Evolutionary conservation across 2,329 filamentous ascomycete species (phyloP), one percentile per base, ranked within the genome.

Genomic region (Cladophialophora immunda): DNA sequence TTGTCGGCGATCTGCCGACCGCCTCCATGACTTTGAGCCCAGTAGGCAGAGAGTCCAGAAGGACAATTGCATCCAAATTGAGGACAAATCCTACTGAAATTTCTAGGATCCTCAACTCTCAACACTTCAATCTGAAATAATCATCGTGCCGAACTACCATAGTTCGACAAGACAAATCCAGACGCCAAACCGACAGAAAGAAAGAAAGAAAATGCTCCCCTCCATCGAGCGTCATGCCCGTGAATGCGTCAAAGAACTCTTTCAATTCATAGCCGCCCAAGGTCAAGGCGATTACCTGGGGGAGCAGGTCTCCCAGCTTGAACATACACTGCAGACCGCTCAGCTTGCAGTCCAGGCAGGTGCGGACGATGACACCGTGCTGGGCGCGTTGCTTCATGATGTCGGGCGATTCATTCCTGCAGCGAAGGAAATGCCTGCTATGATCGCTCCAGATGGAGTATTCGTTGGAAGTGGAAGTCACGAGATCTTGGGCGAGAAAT

Each of bases 251-350:
- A 60, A 65, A 15, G 69, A 69, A 45, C 69, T 76, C 11, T 75
- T 76, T 57, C 56, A 58, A 8, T 73, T 75, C 59, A 68, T 76
- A 55, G 41, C 70, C 34, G 70, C 69, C n/a, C 75, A 76, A 69
- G 76, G 76, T 15, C 72, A 77, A 58, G 73, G 72, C 1, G 76
- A 78, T 53, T 78, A 77, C 64, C 75, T 78, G 6, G 76, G 76
- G 34, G 76, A 78, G 68, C 74, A 74, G 1, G 76, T 78, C 61
- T 77, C 73, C 45, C 76, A 78, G 53, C 73, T 78, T 3, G 74
- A 78, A 55, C 76, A 78, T 58, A 75, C 70, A 36, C 68, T 78
- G 1, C 76, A 78, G 67, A 71, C 75, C 30, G 76, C 75, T 2
- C 72, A 78, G n/a, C 73, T 75, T 30, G 76, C 76, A 8, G 70